A percentile compares a stretch with the other conserved stretches of the same genome.
Evolutionary conservation across 2,329 filamentous ascomycete species (phyloP).

Genomic region (Ascochyta lentis): DNA sequence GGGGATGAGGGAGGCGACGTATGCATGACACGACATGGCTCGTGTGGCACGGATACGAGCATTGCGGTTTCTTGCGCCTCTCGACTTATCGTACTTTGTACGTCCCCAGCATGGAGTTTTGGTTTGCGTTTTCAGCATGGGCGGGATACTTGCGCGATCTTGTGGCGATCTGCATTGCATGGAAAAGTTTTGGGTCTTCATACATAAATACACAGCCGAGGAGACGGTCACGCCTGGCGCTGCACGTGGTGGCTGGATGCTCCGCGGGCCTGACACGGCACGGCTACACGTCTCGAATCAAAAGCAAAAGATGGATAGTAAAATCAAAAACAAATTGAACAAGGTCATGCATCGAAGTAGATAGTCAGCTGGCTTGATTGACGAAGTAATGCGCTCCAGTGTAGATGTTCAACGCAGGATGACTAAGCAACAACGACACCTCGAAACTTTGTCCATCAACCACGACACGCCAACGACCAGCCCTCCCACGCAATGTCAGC

Average conservation of each 20-base stretch:
- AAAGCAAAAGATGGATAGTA: constrained; percentile 3
- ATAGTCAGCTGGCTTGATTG: not conserved
- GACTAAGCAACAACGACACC: constrained; percentile 10
- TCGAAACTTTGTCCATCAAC: constrained; percentile 32
- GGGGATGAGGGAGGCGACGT: constrained; percentile 27
- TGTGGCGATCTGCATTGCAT: constrained; percentile 26
- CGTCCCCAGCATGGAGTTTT: constrained; percentile 43
- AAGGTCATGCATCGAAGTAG: not conserved
- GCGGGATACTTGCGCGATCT: constrained; percentile 14
- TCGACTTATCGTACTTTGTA: constrained; percentile 10
- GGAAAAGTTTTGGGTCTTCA: constrained; percentile 29
- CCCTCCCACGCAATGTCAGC: constrained; percentile 60
- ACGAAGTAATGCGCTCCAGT: not conserved
- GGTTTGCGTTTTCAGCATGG: constrained; percentile 35
- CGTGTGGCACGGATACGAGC: constrained; percentile 5
- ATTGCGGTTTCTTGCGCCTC: not conserved
- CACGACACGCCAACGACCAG: constrained; percentile 18
- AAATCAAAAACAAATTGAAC: not conserved
- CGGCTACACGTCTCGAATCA: not conserved
- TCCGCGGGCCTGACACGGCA: not conserved
- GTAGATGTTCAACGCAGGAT: not conserved
- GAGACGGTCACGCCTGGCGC: not conserved
- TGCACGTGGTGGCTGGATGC: constrained; percentile 3
- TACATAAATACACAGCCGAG: constrained; percentile 8
- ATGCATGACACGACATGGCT: constrained; percentile 18